Conservation (phyloP, 805 yeast species). For the Alloascoidea hylecoeti region DNA sequence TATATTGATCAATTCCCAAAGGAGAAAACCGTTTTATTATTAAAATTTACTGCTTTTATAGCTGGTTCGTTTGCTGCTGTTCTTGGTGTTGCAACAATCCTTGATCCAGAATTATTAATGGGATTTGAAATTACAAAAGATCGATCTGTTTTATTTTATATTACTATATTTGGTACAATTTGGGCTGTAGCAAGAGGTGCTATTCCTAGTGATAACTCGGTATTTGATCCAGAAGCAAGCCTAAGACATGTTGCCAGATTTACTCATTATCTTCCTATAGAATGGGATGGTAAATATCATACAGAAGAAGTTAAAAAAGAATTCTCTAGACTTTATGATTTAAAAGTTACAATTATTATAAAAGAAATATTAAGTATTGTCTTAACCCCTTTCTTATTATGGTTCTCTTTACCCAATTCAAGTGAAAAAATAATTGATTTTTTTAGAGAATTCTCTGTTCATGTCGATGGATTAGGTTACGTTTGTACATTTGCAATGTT, state of each 20-base stretch:
- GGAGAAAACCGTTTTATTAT: conserved; percentile 40
- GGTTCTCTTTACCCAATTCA: conserved; percentile 65
- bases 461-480: conserved; percentile 89
- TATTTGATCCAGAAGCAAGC: conserved; percentile 92
- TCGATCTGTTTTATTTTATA: conserved; percentile 72
- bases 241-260: conserved; percentile 65
- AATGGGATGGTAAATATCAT: conserved; percentile 80
- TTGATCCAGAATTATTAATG: conserved; percentile 85
- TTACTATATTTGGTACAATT: conserved; percentile 76
- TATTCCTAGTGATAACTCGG: conserved; percentile 46
- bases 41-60: conserved; percentile 55
- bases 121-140: conserved; percentile 80
- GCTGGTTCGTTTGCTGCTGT: conserved; percentile 87
- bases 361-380: conserved; percentile 74
- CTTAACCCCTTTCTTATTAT: conserved; percentile 79
- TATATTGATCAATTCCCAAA: conserved; percentile 90
- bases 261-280: conserved; percentile 81
- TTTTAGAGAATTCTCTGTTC: conserved; percentile 77
- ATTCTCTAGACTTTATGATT: conserved; percentile 64
- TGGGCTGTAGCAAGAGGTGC: conserved; percentile 75
- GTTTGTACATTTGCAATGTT: conserved; percentile 93
- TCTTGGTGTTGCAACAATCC: conserved; percentile 56
- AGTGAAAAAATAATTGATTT: conserved; percentile 77
- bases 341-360: conserved; percentile 54
- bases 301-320: conserved; percentile 75